Conservation (phyloP, 179 eudicot species). For the Pouteria campechiana region DNA sequence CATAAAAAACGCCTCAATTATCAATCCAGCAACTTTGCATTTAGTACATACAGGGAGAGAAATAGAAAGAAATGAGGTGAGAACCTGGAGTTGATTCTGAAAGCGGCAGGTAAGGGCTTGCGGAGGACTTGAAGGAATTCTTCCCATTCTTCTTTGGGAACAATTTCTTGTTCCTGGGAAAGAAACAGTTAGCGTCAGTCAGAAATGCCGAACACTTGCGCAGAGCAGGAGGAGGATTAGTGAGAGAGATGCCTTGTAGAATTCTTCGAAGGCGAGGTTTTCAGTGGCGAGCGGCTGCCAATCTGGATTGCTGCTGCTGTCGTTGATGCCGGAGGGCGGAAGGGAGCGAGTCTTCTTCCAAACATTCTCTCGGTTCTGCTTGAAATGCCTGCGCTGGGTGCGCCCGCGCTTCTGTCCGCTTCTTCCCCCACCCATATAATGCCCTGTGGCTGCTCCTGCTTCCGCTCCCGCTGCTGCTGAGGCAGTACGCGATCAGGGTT, state of each 20-base stretch:
- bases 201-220: not conserved
- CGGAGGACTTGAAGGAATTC: conserved; percentile 43
- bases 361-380: conserved; percentile 70
- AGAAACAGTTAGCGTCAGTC: not conserved
- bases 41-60: not conserved
- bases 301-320: conserved; percentile 2
- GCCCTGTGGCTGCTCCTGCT: not conserved
- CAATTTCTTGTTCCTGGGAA: conserved; percentile 77
- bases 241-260: conserved; percentile 47
- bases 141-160: conserved; percentile 75
- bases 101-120: conserved; percentile 83
- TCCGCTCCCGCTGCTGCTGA: conserved; percentile 5
- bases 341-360: conserved; percentile 67
- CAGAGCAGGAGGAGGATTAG: not conserved
- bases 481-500: too few species aligned
- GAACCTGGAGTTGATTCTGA: conserved; percentile 90
- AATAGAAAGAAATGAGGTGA: not conserved
- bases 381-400: conserved; percentile 88
- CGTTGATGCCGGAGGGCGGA: conserved; percentile 6
- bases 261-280: conserved; percentile 65
- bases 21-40: too few species aligned
- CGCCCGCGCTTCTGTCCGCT: conserved; percentile 84
- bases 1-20: too few species aligned
- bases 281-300: conserved; percentile 79
- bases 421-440: conserved; percentile 69